phyloP scores from a whole-genome alignment of 2,329 filamentous ascomycete species.

The Nemania sp. region DNA sequence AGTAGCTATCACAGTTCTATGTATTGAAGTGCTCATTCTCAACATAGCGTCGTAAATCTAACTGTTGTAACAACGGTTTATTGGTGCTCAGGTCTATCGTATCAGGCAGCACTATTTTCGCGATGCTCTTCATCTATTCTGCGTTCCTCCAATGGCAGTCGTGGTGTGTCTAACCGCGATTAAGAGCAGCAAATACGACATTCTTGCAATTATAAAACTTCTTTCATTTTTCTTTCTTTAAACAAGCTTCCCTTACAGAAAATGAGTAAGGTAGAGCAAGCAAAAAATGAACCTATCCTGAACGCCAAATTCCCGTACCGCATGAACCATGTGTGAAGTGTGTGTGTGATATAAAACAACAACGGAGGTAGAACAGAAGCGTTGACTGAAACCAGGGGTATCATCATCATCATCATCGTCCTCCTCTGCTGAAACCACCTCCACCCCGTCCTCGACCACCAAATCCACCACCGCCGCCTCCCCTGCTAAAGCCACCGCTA shows the following conservation, averaged over 20 bases:
- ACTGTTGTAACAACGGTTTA: background rate
- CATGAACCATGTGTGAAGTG: conserved; percentile 39
- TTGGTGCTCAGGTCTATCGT: background rate
- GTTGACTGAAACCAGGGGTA: conserved; percentile 27
- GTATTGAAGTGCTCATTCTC: background rate
- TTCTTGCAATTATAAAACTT: conserved; percentile 8
- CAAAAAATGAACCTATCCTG: conserved; percentile 36
- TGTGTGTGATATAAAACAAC: conserved; percentile 22
- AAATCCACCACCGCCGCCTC: conserved; percentile 43
- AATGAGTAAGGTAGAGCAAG: conserved; percentile 14
- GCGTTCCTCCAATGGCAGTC: background rate
- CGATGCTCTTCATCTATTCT: background rate
- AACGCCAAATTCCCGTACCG: conserved; percentile 46
- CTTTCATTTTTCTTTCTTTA: conserved; percentile 16
- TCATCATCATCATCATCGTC: conserved; percentile 35
- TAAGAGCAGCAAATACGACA: background rate
- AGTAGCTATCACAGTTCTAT: too few relatives aligned
- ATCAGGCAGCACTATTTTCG: background rate
- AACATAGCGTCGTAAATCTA: background rate
- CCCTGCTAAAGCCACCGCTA: conserved; percentile 43
- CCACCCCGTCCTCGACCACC: conserved; percentile 39
- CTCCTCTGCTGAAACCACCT: conserved; percentile 45
- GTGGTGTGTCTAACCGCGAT: background rate
- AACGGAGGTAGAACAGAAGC: conserved; percentile 20
- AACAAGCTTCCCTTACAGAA: conserved; percentile 13